Conservation (phyloP, 2,329 filamentous ascomycete species). For the Paraconiothyrium sp. region DNA sequence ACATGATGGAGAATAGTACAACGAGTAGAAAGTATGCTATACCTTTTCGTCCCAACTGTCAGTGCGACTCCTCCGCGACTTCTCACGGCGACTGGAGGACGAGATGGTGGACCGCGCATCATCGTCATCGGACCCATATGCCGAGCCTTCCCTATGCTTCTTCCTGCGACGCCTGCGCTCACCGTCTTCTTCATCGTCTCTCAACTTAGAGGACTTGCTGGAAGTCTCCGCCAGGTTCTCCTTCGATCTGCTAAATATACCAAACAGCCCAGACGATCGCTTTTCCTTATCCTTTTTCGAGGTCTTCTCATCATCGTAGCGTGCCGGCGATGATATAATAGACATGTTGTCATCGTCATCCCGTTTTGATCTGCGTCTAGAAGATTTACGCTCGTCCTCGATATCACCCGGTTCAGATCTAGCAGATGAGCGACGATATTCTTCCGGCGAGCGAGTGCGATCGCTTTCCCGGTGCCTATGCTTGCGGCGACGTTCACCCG, state of each 20-base stretch:
- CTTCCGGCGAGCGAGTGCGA: conserved; percentile 42
- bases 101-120: conserved; percentile 48
- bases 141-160: conserved; percentile 53
- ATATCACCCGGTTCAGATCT: conserved; percentile 53
- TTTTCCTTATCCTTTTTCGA: conserved; percentile 52
- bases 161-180: conserved; percentile 57
- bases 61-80: conserved; percentile 50
- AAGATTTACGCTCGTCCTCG: conserved; percentile 50
- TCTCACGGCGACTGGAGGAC: conserved; percentile 50
- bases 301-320: conserved; percentile 51
- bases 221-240: conserved; percentile 47
- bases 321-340: conserved; percentile 51
- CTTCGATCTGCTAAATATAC: conserved; percentile 58
- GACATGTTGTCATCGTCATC: conserved; percentile 56
- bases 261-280: conserved; percentile 57
- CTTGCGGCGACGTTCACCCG: conserved; percentile 46
- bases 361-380: conserved; percentile 52
- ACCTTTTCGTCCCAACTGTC: conserved; percentile 50
- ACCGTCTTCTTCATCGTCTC: conserved; percentile 52
- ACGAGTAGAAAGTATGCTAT: conserved; percentile 44
- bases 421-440: conserved; percentile 42
- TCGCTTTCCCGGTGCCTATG: conserved; percentile 45
- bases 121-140: conserved; percentile 51
- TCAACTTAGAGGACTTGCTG: conserved; percentile 45
- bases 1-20: conserved; percentile 31